Conservation (phyloP, 2,329 filamentous ascomycete genomes). For the Aspergillus thermomutatus region DNA sequence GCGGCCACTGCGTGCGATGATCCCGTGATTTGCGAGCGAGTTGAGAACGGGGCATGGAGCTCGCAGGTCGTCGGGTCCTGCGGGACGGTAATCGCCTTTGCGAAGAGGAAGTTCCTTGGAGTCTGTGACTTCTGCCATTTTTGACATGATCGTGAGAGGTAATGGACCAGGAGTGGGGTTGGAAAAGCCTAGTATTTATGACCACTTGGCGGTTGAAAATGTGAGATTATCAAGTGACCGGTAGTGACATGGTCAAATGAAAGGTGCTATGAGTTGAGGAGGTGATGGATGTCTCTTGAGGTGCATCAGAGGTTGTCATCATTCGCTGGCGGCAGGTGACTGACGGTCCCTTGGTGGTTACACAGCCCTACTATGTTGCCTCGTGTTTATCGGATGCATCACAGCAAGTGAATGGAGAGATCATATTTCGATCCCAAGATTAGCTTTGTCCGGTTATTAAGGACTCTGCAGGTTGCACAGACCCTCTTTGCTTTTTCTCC, state of each 20-base stretch:
- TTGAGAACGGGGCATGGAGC: conserved; percentile 15
- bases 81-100: conserved; percentile 5
- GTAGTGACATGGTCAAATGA: not conserved
- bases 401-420: not conserved
- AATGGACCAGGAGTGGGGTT: not conserved
- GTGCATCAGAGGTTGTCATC: not conserved
- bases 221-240: not conserved
- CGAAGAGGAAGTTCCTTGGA: not conserved
- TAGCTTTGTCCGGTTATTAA: not conserved
- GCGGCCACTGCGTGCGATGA: conserved; percentile 13
- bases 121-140: not conserved
- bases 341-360: not conserved
- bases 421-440: not conserved
- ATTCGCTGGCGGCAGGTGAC: not conserved
- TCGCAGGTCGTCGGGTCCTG: conserved; percentile 7
- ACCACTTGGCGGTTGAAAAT: not conserved
- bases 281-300: not conserved
- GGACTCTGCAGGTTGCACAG: not conserved
- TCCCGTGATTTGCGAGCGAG: conserved; percentile 15
- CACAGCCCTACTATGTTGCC: not conserved
- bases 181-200: not conserved
- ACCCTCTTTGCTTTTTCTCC: not conserved
- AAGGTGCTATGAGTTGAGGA: not conserved
- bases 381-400: not conserved
- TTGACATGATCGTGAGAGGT: not conserved